Evolutionary conservation across 2,329 filamentous ascomycete species (phyloP), one percentile per base, ranked within the genome.

Genomic region (Corynespora cassiicola): DNA sequence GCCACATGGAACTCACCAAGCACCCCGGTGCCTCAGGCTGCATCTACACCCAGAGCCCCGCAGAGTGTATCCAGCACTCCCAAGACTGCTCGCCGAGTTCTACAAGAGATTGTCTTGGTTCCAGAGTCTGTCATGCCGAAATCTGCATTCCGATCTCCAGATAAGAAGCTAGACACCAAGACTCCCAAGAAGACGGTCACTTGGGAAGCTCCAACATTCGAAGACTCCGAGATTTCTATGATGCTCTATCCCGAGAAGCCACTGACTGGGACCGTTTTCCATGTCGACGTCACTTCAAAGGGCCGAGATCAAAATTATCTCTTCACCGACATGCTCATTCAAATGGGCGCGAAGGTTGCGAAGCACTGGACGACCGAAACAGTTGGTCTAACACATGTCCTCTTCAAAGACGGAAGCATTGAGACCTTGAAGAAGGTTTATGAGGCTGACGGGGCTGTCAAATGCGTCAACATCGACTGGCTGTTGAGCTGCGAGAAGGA

Each of bases 391-490:
- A 95, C 90, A 0, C 90, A 96, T 60, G 87, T 96, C 6, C 82
- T 96, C 6, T 96, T 85, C 75, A 96, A 95, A 66, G 90, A 95
- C 59, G 90, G 90, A 29, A 84, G 84, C 26, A 85, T 86, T 58
- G 78, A 85, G 17, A 95, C 90, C 1, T 70, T 96, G 50, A 86
- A 95, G 61, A 95, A 90, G 69, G 86, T 92, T 6, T 78, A 83
- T 40, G 80, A 86, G 54, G 84, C 81, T 24, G 78, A 80, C 10
- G 88, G 88, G 5, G 75, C 88, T 19, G 87, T 96, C 23, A 84
- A 88, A 54, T 95, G 90, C 69, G 89, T 96, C 38, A 90, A 90
- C 32, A 87, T 95, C 30, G 85, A 84, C 50, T 96, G 90, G 89
- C 87, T 94, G 37, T 78, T 95, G 47, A 89, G 95, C 21, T 65